Conservation (phyloP, 2,329 filamentous ascomycete species). For the Macrophomina tecta region DNA sequence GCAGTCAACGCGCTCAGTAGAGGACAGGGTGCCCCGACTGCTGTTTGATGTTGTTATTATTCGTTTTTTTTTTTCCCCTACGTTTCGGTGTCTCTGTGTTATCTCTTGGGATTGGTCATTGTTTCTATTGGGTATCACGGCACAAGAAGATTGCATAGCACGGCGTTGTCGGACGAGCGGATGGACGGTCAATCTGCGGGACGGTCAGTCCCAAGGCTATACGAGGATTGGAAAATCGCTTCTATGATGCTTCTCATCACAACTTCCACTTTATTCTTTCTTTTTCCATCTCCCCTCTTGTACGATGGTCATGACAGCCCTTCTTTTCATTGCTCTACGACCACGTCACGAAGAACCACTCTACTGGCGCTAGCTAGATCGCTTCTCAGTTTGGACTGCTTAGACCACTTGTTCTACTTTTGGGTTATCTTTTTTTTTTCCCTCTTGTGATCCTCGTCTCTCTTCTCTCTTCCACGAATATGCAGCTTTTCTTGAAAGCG, state of each 20-base stretch:
- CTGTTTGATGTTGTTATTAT: not conserved
- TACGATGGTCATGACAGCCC: constrained; percentile 20
- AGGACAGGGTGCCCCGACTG: constrained; percentile 14
- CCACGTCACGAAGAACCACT: constrained; percentile 14
- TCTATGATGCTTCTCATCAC: not conserved
- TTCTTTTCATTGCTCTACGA: not conserved
- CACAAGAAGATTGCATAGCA: constrained; percentile 22
- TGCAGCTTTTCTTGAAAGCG: not conserved
- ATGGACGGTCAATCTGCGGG: constrained; percentile 9
- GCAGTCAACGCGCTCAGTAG: constrained; percentile 34
- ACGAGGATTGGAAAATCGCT: not conserved
- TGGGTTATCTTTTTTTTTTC: not conserved
- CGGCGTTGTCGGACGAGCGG: constrained; percentile 20
- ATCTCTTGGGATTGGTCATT: not conserved
- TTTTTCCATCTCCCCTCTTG: constrained; percentile 18
- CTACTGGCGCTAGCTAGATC: constrained; percentile 7
- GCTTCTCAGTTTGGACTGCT: not conserved
- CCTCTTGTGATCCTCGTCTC: not conserved
- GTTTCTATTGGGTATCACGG: not conserved
- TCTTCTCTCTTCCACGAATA: not conserved
- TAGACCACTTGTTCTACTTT: constrained; percentile 8
- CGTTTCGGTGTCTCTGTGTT: constrained; percentile 1
- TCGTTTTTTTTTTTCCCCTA: not conserved
- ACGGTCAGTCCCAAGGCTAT: not conserved
- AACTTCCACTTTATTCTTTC: not conserved